Percentiles rank a stretch among this genome's conserved stretches.
Evolutionary conservation across 345 rosid species (phyloP).

Genomic region (Acer campestre): DNA sequence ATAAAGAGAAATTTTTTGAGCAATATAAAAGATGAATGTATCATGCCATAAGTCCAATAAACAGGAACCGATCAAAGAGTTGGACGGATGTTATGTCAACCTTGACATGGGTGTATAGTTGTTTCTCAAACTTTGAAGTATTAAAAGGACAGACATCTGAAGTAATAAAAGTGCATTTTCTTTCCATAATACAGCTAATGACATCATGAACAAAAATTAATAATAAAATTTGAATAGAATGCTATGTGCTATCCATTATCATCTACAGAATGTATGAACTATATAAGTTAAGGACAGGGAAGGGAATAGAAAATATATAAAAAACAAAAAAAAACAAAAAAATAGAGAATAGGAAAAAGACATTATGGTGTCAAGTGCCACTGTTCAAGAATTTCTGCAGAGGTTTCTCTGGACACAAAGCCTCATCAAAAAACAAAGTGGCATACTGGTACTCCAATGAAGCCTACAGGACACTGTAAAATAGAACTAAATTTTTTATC

Average conservation of each 20-base stretch:
- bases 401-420: not conserved
- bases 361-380: not conserved
- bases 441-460: not conserved
- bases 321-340: too few relatives aligned
- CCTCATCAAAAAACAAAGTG: not conserved
- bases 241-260: not conserved
- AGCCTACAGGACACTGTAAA: not conserved
- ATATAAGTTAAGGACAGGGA: not conserved
- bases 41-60: too few relatives aligned
- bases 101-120: too few relatives aligned
- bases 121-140: too few relatives aligned
- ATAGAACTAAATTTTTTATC: too few relatives aligned
- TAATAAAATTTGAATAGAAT: not conserved
- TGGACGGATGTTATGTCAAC: too few relatives aligned
- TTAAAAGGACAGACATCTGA: too few relatives aligned
- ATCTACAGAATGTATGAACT: not conserved
- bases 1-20: not conserved
- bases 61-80: too few relatives aligned
- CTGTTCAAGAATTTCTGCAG: not conserved
- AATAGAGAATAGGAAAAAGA: not conserved
- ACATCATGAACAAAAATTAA: not conserved
- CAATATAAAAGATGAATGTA: too few relatives aligned
- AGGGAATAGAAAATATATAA: not conserved
- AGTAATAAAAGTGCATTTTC: too few relatives aligned
- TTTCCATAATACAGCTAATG: slow-evolving; percentile 16